A percentile compares a stretch with the other conserved stretches of the same genome.
Conservation (phyloP, 2,329 filamentous ascomycete genomes). For the Knufia fluminis region DNA sequence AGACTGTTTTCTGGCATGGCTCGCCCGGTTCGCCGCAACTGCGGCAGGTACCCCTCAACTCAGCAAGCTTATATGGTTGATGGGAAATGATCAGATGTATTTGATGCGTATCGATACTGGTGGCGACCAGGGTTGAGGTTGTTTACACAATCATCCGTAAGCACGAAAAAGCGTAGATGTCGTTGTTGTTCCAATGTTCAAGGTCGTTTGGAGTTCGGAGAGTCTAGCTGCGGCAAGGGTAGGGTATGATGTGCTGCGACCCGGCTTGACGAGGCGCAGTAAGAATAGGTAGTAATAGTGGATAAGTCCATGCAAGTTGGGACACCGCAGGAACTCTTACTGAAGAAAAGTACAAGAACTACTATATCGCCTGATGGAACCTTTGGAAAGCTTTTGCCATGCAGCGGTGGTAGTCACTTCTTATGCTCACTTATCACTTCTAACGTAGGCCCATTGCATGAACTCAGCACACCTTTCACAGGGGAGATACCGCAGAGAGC, state of each 20-base stretch:
- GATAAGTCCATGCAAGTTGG: neutral
- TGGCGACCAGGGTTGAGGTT: neutral
- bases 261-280: constrained; percentile 6
- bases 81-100: neutral
- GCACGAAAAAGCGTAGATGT: neutral
- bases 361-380: too few relatives aligned
- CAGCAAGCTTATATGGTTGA: neutral
- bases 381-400: neutral
- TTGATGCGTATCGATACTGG: neutral
- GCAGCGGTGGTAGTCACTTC: neutral
- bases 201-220: neutral
- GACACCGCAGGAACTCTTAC: neutral
- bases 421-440: neutral
- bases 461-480: too few relatives aligned
- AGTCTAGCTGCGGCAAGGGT: too few relatives aligned
- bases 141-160: constrained; percentile 7
- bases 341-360: too few relatives aligned
- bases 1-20: constrained; percentile 49
- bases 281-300: neutral
- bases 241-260: constrained; percentile 5
- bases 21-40: constrained; percentile 13
- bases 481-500: too few relatives aligned
- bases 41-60: constrained; percentile 12
- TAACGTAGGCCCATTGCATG: too few relatives aligned
- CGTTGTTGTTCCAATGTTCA: neutral